Evolutionary conservation across 1,284 basidiomycete genomes (phyloP), one percentile per base, ranked within the genome.

Genomic region (Sphaerobolus stellatus): DNA sequence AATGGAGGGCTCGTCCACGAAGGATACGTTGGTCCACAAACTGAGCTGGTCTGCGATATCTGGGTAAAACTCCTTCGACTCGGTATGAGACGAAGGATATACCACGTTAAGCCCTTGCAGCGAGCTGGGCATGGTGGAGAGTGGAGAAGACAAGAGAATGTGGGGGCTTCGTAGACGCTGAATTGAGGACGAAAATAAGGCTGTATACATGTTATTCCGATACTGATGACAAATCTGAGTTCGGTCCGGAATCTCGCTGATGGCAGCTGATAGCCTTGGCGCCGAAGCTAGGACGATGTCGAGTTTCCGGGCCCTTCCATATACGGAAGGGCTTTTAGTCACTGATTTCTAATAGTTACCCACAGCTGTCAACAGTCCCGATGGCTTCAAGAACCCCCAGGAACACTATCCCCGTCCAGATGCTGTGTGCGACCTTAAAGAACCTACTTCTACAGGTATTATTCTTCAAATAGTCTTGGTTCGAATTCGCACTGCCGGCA

Each of bases 21-120:
- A 93, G 14, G 83, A 73, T 58, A 92, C 77, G 68, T 88, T 87
- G 8, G 89, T 88, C 91, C 91, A 93, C 48, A 91, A 75, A 68
- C 90, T 88, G 56, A 92, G 84, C 66, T 92, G 88, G 2, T 88
- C 86, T 18, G 79, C 78, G 50, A 91, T 77, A 67, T 90, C 90
- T 11, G 84, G 84, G 66, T 83, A 86, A 38, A 88, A 75, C 58
- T 88, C 83, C 62, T 79, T 79, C 55, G 71, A 64, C 65, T 81
- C 74, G 38, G 70, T 64, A 44, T 68, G 54, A 36, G 75, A 71
- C 7, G 75, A 24, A 52, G 72, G 67, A 50, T 85, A 83, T 50
- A 92, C 78, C 68, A 90, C 74, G 70, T 91, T 90, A 65, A 92
- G 83, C 22, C 89, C 89, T 56, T 89, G 83, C 11, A 91, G 73